Base-by-base conservation (phyloP, 1,284 basidiomycete genomes). In the Cutaneotrichosporon spelunceum region DNA sequence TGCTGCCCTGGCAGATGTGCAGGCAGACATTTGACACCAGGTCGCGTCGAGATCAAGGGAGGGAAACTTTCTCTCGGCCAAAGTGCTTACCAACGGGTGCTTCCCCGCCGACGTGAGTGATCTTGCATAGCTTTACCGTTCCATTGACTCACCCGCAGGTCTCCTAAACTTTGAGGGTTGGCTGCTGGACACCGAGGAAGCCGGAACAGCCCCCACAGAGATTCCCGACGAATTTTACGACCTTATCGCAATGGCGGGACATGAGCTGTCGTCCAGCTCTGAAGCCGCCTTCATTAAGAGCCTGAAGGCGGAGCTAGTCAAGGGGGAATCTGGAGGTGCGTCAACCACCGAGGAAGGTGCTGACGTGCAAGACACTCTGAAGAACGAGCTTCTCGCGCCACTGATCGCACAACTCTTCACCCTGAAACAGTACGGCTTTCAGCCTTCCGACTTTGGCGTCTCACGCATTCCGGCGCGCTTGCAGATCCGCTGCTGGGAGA, bases 401-500 rank as follows among this genome's bases (percentile, higher is more conserved):
- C 61, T 74, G 13, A 67, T 73, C 14, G 54, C 67, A 29, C 64
- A 67, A 34, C 66, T 76, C 4, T 76, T 77, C 66, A 66, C 66
- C 1, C 63, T 68, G 29, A 56, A 59, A 23, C 67, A 75, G 23
- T 77, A 76, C 54, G 74, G 75, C 13, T 69, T 76, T 61, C 27
- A 66, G 26, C 60, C 68, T 3, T 56, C 68, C 47, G 73, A 76
- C 62, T 72, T 77, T 55, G 53, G 66, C 19, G 58, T 65, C 4
- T 60, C 67, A 4, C 69, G 70, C 52, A 48, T 77, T 14, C 74
- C 74, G 1, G 70, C 69, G 2, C 60, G 68, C 1, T 62, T 77
- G 6, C 75, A 77, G 57, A 72, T 75, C 47, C 59, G 68, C 10
- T 67, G 66, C 55, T 77, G 75, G 75, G 74, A 77, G 47, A 73